phyloP scores from a whole-genome alignment of 305 asterid species.

The Fraxinus platypoda region DNA sequence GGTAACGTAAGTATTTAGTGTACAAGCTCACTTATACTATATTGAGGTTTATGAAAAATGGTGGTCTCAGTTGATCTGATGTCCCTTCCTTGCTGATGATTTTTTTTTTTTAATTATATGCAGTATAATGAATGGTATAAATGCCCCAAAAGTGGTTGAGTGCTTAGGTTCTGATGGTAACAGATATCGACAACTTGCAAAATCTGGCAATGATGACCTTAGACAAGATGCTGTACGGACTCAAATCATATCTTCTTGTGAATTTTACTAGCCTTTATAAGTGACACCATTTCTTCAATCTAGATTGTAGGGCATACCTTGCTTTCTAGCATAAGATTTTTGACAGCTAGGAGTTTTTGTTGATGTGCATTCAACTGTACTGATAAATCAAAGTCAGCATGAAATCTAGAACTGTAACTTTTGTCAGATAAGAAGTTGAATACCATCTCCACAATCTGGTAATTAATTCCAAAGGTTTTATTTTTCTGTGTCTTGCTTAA shows the following conservation, averaged over 20 bases:
- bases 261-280: conserved; percentile 15
- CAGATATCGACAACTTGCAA: conserved; percentile 89
- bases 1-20: conserved; percentile 63
- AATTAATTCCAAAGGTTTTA: conserved; percentile 8
- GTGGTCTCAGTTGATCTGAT: not conserved
- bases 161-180: conserved; percentile 93
- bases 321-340: conserved; percentile 16
- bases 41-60: not conserved
- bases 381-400: not conserved
- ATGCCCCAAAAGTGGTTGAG: conserved; percentile 98
- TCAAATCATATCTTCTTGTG: conserved; percentile 26
- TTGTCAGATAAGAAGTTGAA: not conserved
- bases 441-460: conserved; percentile 7
- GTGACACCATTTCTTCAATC: conserved; percentile 9
- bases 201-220: conserved; percentile 99
- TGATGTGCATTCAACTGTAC: conserved; percentile 1
- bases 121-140: conserved; percentile 97
- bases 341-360: conserved; percentile 6
- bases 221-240: conserved; percentile 96
- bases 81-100: conserved; percentile 23
- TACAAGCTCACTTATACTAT: conserved; percentile 8
- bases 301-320: conserved; percentile 7
- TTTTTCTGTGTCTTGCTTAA: conserved; percentile 8
- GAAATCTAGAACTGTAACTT: conserved; percentile 10
- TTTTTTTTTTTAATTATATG: conserved; percentile 26